These are phyloP conservation scores for Metschnikowia cerradonensis DNA, from an alignment of 805 yeast species.

Conservation along the genomic window DNA sequence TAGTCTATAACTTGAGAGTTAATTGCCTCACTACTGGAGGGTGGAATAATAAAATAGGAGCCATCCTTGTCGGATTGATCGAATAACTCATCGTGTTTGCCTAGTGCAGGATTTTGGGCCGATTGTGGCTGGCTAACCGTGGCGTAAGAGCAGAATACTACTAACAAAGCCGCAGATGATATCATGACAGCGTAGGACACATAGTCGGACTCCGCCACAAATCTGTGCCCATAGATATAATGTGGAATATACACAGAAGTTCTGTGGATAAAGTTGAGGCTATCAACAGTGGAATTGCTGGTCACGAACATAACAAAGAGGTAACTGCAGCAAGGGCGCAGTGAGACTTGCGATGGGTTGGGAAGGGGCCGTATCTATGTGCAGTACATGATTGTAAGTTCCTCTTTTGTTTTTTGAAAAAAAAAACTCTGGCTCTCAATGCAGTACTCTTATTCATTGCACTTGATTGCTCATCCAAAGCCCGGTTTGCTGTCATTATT, in stretches of 20 bases:
- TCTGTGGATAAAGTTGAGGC: conserved; percentile 1
- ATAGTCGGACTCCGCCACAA: neutral
- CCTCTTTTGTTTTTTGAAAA: neutral
- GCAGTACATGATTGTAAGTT: neutral
- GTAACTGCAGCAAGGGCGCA: neutral
- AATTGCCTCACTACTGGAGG: conserved; percentile 7
- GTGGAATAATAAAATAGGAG: conserved; percentile 10
- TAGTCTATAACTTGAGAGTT: conserved; percentile 9
- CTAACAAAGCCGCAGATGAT: conserved; percentile 24
- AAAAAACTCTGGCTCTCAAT: no score
- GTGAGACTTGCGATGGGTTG: neutral
- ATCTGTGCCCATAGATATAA: neutral
- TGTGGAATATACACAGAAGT: conserved; percentile 4
- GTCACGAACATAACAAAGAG: neutral
- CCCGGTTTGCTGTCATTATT: neutral
- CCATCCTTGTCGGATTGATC: conserved; percentile 26
- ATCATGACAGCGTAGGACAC: conserved; percentile 4
- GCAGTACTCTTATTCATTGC: neutral
- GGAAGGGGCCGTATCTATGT: neutral
- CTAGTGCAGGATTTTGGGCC: conserved; percentile 22
- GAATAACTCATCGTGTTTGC: conserved; percentile 11
- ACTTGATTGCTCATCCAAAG: neutral
- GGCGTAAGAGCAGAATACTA: conserved; percentile 18
- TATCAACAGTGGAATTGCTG: conserved; percentile 4
- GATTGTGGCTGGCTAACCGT: conserved; percentile 23